Base-by-base conservation (phyloP, 371 early-diverging fungal genomes). In the Syncephalis plumigaleata region DNA sequence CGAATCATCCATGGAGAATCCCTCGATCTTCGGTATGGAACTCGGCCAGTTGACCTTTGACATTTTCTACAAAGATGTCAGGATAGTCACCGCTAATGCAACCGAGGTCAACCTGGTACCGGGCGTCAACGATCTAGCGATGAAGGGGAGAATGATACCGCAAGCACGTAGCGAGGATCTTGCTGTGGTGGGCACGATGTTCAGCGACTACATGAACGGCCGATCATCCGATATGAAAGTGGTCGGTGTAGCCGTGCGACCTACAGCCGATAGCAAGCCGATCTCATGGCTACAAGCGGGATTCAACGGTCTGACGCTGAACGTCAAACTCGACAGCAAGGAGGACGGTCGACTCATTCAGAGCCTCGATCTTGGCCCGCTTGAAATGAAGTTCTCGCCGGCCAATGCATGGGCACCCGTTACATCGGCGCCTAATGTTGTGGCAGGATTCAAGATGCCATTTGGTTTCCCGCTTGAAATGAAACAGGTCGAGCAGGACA, bases 1-100 rank as follows among this genome's bases (percentile, higher is more conserved):
- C 3, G 61, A 60, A 22, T 71, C 71, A 17, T 53, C 57, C 11
- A 39, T 74, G n/a, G 51, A 47, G 17, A 66, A 66, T 50, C 70
- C 70, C 48, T 74, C 74, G 21, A 68, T 70, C 36, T 56, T 74
- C 44, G 64, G 68, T 16, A 64, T 73, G 9, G 58, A 68, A 49
- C 59, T 74, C 1, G 74, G 74, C 38, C 62, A 63, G 22, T 62
- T 71, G 31, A 49, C 52, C 13, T 53, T 74, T 48, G 54, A 57
- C 8, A 61, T 74, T 48, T 58, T 55, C 11, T 70, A 70, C 26
- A 53, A 65, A 36, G 64, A 65, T 48, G 57, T 65, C 20, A 55
- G 52, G 17, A 54, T 74, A 38, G 74, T 71, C 36, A 44, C 47
- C 38, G 68, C 70, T 22, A 23, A 50, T 25, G 61, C 67, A 11